Evolutionary conservation across 805 yeast genomes (phyloP).

Genomic region (Spathaspora hagerdaliae): DNA sequence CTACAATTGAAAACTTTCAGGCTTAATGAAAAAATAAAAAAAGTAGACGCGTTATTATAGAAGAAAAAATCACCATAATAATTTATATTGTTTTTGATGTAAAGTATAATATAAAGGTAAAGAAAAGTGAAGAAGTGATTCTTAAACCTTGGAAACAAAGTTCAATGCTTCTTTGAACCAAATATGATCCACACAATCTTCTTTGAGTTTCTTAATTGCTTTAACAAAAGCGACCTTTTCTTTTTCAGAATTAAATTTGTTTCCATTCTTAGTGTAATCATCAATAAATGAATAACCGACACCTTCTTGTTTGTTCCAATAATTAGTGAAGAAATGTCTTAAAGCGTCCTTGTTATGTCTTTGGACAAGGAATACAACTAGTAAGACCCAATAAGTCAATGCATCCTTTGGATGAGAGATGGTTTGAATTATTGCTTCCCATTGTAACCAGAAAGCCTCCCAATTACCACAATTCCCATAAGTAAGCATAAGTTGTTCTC

Average conservation of each 20-base stretch:
- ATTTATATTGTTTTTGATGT: background rate
- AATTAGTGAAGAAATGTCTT: conserved; percentile 22
- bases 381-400: conserved; percentile 26
- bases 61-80: no score
- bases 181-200: background rate
- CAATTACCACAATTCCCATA: conserved; percentile 39
- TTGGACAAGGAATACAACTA: conserved; percentile 28
- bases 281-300: conserved; percentile 22
- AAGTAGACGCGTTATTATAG: background rate
- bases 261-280: conserved; percentile 13
- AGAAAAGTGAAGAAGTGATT: background rate
- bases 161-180: conserved; percentile 6
- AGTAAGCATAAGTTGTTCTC: conserved; percentile 31
- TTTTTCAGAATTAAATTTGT: conserved; percentile 14
- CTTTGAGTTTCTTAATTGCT: conserved; percentile 10
- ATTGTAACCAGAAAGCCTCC: conserved; percentile 35
- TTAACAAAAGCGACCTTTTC: conserved; percentile 19
- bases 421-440: conserved; percentile 23
- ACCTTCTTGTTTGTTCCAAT: conserved; percentile 23
- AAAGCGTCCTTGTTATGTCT: conserved; percentile 22
- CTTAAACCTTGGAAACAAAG: conserved; percentile 8
- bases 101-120: background rate
- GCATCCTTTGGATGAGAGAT: conserved; percentile 2
- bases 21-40: no score
- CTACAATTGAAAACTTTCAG: no score